Conservation (phyloP, 108 stramenopile genomes). For the Cyclotella distinguenda region DNA sequence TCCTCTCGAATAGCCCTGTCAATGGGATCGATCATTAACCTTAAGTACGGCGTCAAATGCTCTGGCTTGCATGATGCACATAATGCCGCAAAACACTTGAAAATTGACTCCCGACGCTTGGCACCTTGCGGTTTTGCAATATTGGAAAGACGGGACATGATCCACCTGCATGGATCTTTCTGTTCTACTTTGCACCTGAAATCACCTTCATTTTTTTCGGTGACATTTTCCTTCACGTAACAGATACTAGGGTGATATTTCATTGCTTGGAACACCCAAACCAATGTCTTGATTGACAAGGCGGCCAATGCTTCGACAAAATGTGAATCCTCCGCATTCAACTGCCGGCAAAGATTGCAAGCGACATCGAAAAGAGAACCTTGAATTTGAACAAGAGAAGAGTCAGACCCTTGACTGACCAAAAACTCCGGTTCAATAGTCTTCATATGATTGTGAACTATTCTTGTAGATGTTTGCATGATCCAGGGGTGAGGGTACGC, state of each 20-base stretch:
- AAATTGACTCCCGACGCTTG: slow-evolving; percentile 69
- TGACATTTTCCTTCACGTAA: slow-evolving; percentile 34
- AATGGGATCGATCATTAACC: slow-evolving; percentile 77
- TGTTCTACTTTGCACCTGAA: slow-evolving; percentile 5
- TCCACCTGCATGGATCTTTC: slow-evolving; percentile 64
- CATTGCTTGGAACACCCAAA: slow-evolving; percentile 65
- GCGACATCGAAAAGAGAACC: slow-evolving; percentile 67
- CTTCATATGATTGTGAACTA: slow-evolving; percentile 52
- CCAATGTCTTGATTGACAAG: slow-evolving; percentile 64
- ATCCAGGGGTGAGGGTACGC: slow-evolving; percentile 77
- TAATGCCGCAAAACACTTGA: slow-evolving; percentile 85
- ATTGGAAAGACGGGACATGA: slow-evolving; percentile 72
- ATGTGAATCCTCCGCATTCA: slow-evolving; percentile 66
- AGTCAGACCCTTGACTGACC: slow-evolving; percentile 16
- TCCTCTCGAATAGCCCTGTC: slow-evolving; percentile 74
- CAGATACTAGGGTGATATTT: slow-evolving; percentile 58
- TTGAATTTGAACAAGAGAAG: slow-evolving; percentile 45
- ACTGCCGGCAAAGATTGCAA: slow-evolving; percentile 65
- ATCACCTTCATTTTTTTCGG: slow-evolving; percentile 29
- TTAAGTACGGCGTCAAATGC: slow-evolving; percentile 57
- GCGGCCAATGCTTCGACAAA: slow-evolving; percentile 54
- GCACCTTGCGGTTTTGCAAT: slow-evolving; percentile 77
- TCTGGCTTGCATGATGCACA: slow-evolving; percentile 44
- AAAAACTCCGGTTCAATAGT: slow-evolving; percentile 35
- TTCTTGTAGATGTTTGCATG: slow-evolving; percentile 61